Evolutionary conservation across 176 grass and related monocot genomes (phyloP).

Genomic region (Triticum aestivum): IWGSC_CS_RefSeq_v2.1 NC_057808.1:494114309-494114808

Average conservation of each 20-base stretch:
- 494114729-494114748: conserved; percentile 80
- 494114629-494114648: background rate
- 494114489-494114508: conserved; percentile 54
- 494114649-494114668: background rate
- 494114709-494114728: conserved; percentile 78
- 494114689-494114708: conserved; percentile 84
- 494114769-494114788: conserved; percentile 86
- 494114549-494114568: background rate
- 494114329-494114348: conserved; percentile 36
- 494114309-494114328: conserved; percentile 58
- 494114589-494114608: background rate
- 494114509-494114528: conserved; percentile 64
- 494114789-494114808: conserved; percentile 71
- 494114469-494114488: conserved; percentile 47
- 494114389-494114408: conserved; percentile 29
- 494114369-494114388: conserved; percentile 40
- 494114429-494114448: conserved; percentile 41
- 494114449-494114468: conserved; percentile 31
- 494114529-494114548: conserved; percentile 85
- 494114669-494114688: conserved; percentile 62
- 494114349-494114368: conserved; percentile 21
- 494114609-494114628: background rate
- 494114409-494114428: conserved; percentile 46
- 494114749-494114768: conserved; percentile 87
- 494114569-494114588: background rate